Conservation (phyloP, 805 yeast genomes). For the Candida pseudoglaebosa region DNA sequence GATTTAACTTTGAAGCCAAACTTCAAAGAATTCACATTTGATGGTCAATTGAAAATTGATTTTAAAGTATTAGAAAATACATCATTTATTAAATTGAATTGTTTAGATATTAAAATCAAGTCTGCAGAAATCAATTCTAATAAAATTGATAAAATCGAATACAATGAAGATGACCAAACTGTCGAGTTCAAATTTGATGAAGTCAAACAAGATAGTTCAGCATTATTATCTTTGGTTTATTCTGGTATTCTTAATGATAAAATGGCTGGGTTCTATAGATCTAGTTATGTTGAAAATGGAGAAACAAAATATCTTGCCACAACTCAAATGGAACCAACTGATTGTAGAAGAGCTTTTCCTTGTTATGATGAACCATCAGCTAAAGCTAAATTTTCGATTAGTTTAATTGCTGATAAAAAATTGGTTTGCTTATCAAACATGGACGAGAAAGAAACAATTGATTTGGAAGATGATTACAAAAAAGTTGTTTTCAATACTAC, state of each 20-base stretch:
- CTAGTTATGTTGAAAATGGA: conserved; percentile 60
- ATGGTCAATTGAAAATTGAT: conserved; percentile 53
- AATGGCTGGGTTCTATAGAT: conserved; percentile 81
- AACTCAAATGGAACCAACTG: conserved; percentile 85
- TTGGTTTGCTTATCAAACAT: conserved; percentile 66
- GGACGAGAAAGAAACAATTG: conserved; percentile 53
- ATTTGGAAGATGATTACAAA: conserved; percentile 43
- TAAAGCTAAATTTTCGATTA: conserved; percentile 67
- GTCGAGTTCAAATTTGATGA: conserved; percentile 39
- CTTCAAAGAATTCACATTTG: conserved; percentile 54
- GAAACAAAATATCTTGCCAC: conserved; percentile 70
- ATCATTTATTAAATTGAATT: conserved; percentile 51
- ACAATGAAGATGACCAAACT: conserved; percentile 36
- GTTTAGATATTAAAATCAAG: conserved; percentile 60
- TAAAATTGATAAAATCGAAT: conserved; percentile 18
- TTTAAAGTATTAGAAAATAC: conserved; percentile 49
- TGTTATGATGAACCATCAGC: conserved; percentile 81
- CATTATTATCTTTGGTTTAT: conserved; percentile 48
- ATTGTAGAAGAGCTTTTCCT: conserved; percentile 84
- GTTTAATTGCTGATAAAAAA: conserved; percentile 52
- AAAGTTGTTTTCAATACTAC: conserved; percentile 66
- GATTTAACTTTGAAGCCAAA: conserved; percentile 39
- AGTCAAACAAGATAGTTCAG: conserved; percentile 32
- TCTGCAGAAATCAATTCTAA: conserved; percentile 38
- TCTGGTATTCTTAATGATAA: conserved; percentile 66